Base-by-base conservation (phyloP, 306 rosid genomes). In the Quercus berberidifolia region DNA sequence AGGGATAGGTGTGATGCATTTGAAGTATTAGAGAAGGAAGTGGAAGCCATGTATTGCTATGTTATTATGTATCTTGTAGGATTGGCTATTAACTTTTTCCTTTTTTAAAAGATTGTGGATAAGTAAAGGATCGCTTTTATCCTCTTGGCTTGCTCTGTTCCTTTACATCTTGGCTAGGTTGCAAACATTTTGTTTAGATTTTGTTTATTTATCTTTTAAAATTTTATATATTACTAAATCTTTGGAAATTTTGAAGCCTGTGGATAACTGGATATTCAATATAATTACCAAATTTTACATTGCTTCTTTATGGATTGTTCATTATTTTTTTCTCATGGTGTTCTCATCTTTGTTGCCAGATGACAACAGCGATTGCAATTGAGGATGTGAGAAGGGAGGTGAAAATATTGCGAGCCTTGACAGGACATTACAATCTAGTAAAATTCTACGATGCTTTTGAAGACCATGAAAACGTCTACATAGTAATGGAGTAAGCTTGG, bases 381-480 rank as follows among this genome's bases (percentile, higher is more conserved):
- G 99, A 93, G 87, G 99, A 96, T 83, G 99, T 96, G 70, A 88
- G 99, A 81, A 90, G 98, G 89, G 99, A 96, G 87, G 99, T 96
- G 78, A 96, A 91, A 83, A 96, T 96, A 87, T 86, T 96, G 85
- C 91, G 90, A 62, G 97, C 97, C 82, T 86, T 96, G 90, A 89
- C 94, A 0, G 99, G 99, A 70, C 99, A 93, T 75, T 81, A 79
- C 77, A 96, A 96, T 85, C 88, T 96, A 76, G 90, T 96, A 86
- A 85, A 83, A 55, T 96, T 93, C 86, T 90, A 93, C 20, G 98
- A 93, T 80, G 98, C 98, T 65, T 96, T 93, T 78, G 99, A 96
- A 92, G 99, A 93, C 84, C 87, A 83, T 20, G 99, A 93, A 35
- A 96, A 96, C 86, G 99, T 96, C 93, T 96, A 96, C 92, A 87